phyloP scores from a whole-genome alignment of 2,329 filamentous ascomycete species.

The Trichoderma aggressivum region DNA sequence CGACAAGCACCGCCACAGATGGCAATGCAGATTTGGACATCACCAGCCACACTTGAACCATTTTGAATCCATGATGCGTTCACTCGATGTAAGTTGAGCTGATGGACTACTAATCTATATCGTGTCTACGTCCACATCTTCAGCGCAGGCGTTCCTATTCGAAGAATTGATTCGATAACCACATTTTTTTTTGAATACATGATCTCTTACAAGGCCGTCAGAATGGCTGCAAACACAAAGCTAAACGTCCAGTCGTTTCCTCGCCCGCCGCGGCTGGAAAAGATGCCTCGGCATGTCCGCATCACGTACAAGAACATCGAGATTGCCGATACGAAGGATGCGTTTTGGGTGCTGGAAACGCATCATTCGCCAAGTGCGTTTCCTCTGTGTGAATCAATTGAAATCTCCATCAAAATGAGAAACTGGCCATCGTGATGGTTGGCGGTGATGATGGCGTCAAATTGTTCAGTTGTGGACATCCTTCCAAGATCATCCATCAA shows the following conservation, averaged over 20 bases:
- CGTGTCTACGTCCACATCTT: neutral
- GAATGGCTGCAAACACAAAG: conserved; percentile 38
- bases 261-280: conserved; percentile 55
- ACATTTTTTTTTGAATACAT: neutral
- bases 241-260: conserved; percentile 58
- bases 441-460: neutral
- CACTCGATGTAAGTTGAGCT: neutral
- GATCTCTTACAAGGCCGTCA: neutral
- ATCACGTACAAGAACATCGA: conserved; percentile 53
- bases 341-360: conserved; percentile 61
- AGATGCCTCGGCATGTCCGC: conserved; percentile 50
- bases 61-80: neutral
- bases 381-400: neutral
- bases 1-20: conserved; percentile 14
- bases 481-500: neutral
- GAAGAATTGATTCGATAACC: neutral
- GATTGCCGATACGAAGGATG: conserved; percentile 57
- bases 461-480: conserved; percentile 44
- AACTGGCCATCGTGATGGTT: no score
- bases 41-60: conserved; percentile 8
- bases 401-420: neutral
- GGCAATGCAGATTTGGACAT: neutral
- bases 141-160: no score
- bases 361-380: conserved; percentile 57
- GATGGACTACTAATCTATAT: no score